Percentiles rank a stretch among this genome's conserved stretches.
Evolutionary conservation across 352 stramenopile species (phyloP).

Genomic region (Peronosclerospora sorghi): DNA sequence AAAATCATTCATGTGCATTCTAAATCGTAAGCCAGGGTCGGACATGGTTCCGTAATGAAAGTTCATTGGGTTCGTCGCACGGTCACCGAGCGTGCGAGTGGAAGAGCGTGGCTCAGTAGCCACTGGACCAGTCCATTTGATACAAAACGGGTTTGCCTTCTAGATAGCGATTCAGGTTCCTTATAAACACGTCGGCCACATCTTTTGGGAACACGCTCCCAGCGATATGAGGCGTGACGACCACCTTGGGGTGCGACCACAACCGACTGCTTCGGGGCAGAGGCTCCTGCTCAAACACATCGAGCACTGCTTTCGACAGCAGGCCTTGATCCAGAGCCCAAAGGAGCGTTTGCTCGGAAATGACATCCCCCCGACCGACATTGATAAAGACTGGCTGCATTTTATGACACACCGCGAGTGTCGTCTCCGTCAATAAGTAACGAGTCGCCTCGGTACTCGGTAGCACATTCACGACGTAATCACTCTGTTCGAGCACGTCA

Average conservation of each 20-base stretch:
- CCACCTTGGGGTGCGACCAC: conserved; percentile 53
- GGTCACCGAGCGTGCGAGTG: background rate
- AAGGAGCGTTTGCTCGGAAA: conserved; percentile 50
- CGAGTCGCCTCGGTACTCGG: conserved; percentile 68
- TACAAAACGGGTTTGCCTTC: conserved; percentile 25
- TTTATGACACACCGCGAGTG: conserved; percentile 27
- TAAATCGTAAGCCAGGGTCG: background rate
- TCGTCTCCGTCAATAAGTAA: conserved; percentile 43
- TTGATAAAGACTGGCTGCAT: conserved; percentile 79
- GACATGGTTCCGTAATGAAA: background rate
- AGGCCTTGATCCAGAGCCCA: conserved; percentile 47
- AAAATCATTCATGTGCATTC: no score
- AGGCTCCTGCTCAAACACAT: conserved; percentile 44
- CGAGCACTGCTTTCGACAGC: conserved; percentile 47
- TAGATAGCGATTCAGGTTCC: conserved; percentile 36
- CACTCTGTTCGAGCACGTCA: conserved; percentile 35
- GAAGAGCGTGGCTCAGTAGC: conserved; percentile 22
- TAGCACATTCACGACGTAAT: conserved; percentile 79
- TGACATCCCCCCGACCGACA: conserved; percentile 76
- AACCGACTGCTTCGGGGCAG: conserved; percentile 37
- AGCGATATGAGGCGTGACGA: conserved; percentile 74
- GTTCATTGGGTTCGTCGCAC: background rate
- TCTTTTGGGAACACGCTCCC: conserved; percentile 62
- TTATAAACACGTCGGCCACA: conserved; percentile 64
- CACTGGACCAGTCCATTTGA: conserved; percentile 34